These are phyloP conservation scores for Skeletonema tropicum DNA, from an alignment of 108 stramenopile genomes.

Conservation along the genomic window DNA sequence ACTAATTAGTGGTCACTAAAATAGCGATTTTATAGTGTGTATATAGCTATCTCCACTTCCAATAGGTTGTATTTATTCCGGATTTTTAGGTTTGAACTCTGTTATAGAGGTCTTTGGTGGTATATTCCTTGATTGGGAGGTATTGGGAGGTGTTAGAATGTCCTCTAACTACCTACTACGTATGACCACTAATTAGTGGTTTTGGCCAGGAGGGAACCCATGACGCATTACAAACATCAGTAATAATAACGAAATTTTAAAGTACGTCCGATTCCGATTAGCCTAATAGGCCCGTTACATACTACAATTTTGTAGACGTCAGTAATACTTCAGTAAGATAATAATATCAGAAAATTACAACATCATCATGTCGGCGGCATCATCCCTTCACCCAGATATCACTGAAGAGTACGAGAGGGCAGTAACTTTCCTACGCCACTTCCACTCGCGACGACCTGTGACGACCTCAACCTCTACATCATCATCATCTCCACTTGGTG, in stretches of 20 bases:
- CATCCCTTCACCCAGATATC: background rate
- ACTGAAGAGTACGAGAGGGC: constrained; percentile 33
- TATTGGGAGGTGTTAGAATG: background rate
- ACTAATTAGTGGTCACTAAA: too few species aligned
- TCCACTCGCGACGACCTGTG: constrained; percentile 33
- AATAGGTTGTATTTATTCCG: background rate
- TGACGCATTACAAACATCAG: too few species aligned
- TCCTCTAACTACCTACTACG: background rate
- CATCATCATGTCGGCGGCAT: background rate
- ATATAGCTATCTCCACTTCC: too few species aligned
- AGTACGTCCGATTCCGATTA: too few species aligned
- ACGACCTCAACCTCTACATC: background rate
- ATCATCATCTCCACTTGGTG: background rate
- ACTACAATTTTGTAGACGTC: too few species aligned
- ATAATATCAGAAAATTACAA: too few species aligned
- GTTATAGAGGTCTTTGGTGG: background rate
- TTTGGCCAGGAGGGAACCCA: background rate
- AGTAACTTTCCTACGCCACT: constrained; percentile 35
- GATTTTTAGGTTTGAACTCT: background rate
- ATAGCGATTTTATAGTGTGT: too few species aligned
- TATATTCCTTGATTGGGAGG: constrained; percentile 2
- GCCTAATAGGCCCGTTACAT: too few species aligned
- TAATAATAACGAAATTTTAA: too few species aligned
- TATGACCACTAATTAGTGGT: constrained; percentile 1
- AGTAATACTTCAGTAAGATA: too few species aligned